Conservation (phyloP, 345 rosid genomes). For the Pistacia vera region DNA sequence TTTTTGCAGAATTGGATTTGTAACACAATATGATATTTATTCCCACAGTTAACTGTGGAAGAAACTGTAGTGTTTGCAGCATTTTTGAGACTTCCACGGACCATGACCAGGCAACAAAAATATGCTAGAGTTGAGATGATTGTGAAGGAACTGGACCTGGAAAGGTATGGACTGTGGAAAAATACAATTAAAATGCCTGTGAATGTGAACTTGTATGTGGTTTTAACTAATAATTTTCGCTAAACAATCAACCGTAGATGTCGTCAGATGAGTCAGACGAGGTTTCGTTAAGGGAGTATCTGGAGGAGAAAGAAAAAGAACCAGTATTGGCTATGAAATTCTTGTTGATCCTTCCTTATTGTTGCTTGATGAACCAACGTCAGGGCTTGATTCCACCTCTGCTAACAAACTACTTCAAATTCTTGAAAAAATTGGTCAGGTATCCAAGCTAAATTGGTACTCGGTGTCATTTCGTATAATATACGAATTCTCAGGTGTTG, state of each 20-base stretch:
- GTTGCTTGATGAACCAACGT: conserved; percentile 94
- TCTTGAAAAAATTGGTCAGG: conserved; percentile 86
- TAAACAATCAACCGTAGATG: conserved; percentile 49
- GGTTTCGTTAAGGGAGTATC: conserved; percentile 89
- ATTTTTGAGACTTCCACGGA: conserved; percentile 79
- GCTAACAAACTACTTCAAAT: conserved; percentile 81
- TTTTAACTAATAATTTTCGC: background rate
- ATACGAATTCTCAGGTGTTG: no score
- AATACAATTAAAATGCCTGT: background rate
- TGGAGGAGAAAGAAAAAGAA: conserved; percentile 98
- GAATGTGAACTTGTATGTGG: background rate
- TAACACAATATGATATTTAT: conserved; percentile 92
- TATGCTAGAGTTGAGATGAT: conserved; percentile 73
- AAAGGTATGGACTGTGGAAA: conserved; percentile 48
- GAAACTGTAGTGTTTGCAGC: conserved; percentile 91
- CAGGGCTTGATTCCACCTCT: conserved; percentile 94
- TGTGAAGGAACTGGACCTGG: conserved; percentile 89
- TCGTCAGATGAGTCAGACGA: conserved; percentile 84
- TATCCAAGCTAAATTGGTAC: conserved; percentile 7
- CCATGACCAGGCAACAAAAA: conserved; percentile 80
- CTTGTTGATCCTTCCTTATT: conserved; percentile 92
- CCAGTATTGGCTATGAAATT: conserved; percentile 88
- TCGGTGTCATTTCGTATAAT: no score
- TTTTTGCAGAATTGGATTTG: conserved; percentile 82
- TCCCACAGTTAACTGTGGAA: conserved; percentile 95